These are phyloP conservation scores for Verticillium isaacii DNA, from an alignment of 2,329 filamentous ascomycete genomes.

Conservation along the genomic window DNA sequence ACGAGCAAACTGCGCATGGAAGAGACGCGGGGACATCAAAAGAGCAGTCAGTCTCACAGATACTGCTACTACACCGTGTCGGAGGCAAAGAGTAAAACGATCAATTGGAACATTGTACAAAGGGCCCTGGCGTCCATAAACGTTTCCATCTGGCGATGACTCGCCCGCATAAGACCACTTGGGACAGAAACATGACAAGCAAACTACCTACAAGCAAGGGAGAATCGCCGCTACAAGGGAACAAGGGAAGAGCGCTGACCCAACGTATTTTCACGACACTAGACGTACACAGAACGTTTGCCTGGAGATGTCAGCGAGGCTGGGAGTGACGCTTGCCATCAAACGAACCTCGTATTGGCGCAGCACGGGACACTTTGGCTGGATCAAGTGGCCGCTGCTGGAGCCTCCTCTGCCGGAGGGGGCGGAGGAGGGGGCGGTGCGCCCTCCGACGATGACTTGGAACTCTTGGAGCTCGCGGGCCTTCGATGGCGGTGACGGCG, in stretches of 20 bases:
- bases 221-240: not conserved
- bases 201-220: not conserved
- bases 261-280: not conserved
- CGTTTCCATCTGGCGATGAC: not conserved
- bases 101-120: not conserved
- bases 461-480: conserved; percentile 22
- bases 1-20: not conserved
- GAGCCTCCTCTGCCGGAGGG: conserved; percentile 2
- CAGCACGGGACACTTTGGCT: not conserved
- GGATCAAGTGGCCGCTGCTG: not conserved
- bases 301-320: not conserved
- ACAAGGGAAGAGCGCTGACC: not conserved
- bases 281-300: not conserved
- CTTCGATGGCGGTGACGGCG: conserved; percentile 13
- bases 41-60: not conserved
- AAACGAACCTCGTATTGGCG: not conserved
- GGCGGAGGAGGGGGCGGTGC: conserved; percentile 3
- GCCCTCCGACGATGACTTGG: conserved; percentile 21
- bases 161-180: not conserved
- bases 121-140: not conserved
- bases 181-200: not conserved
- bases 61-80: not conserved
- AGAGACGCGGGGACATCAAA: not conserved
- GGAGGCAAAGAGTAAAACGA: not conserved
- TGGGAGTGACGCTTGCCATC: not conserved